Conservation (phyloP, 352 stramenopile species). For the Phytophthora sp. region DNA sequence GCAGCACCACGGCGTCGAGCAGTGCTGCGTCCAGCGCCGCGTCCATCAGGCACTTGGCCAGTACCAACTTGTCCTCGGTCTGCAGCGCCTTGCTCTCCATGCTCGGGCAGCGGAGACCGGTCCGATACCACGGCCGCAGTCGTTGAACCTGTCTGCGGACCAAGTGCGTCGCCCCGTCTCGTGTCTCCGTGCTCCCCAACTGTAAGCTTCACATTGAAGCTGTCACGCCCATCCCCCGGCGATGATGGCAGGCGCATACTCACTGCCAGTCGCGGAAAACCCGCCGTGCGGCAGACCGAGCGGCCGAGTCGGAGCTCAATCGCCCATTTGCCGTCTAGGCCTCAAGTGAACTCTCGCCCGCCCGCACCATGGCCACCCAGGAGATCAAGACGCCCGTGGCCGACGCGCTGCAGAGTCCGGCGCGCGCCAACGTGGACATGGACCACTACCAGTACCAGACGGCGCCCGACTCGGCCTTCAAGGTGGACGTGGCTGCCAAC, state of each 20-base stretch:
- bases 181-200: conserved; percentile 13
- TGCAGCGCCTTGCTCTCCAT: too few species aligned
- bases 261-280: conserved; percentile 15
- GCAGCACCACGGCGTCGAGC: not conserved
- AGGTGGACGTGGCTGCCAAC: conserved; percentile 27
- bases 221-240: conserved; percentile 4
- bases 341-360: conserved; percentile 4
- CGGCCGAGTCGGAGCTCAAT: conserved; percentile 23
- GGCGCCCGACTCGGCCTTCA: conserved; percentile 37
- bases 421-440: conserved; percentile 22
- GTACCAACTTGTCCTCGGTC: too few species aligned
- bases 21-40: too few species aligned
- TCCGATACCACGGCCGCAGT: not conserved
- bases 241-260: conserved; percentile 26
- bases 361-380: conserved; percentile 26
- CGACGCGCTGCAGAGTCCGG: conserved; percentile 33
- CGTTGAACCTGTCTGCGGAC: not conserved
- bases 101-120: too few species aligned
- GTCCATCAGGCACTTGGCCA: too few species aligned
- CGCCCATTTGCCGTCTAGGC: conserved; percentile 26
- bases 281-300: conserved; percentile 8
- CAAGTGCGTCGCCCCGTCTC: not conserved
- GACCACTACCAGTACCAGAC: conserved; percentile 39
- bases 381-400: conserved; percentile 33
- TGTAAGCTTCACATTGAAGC: conserved; percentile 16